Conservation (phyloP, 1,284 basidiomycete species). For the Amylostereum areolatum region DNA sequence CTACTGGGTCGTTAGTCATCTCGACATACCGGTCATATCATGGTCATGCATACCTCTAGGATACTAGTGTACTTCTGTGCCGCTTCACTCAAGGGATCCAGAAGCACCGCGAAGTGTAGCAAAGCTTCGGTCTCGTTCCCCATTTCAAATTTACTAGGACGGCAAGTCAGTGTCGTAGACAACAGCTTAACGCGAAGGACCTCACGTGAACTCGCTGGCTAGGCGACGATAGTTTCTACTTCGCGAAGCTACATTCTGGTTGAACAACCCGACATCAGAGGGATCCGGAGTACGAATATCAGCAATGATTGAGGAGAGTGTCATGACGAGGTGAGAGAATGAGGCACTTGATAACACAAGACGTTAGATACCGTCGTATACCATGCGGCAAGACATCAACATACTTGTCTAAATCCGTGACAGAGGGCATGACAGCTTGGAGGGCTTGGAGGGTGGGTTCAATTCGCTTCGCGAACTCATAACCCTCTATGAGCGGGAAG, state of each 20-base stretch:
- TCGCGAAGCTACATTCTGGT: conserved; percentile 49
- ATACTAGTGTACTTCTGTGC: conserved; percentile 85
- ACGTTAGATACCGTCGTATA: not conserved
- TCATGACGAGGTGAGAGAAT: conserved; percentile 55
- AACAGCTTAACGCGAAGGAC: not conserved
- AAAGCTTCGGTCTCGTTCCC: conserved; percentile 66
- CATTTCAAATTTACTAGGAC: conserved; percentile 55
- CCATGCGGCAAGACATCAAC: conserved; percentile 14
- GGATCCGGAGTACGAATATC: conserved; percentile 63
- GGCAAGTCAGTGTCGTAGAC: not conserved
- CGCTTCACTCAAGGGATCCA: conserved; percentile 83
- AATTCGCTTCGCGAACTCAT: conserved; percentile 68
- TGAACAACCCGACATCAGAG: conserved; percentile 69
- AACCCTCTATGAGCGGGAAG: conserved; percentile 61
- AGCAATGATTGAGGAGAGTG: conserved; percentile 67
- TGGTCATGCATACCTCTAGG: conserved; percentile 45
- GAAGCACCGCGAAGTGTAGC: conserved; percentile 67
- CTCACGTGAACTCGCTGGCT: conserved; percentile 58
- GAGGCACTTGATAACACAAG: conserved; percentile 33
- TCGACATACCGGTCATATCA: too few relatives aligned
- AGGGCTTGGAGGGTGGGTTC: conserved; percentile 65
- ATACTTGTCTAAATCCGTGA: conserved; percentile 35
- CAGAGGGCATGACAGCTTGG: conserved; percentile 39
- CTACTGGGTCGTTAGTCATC: conserved; percentile 21
- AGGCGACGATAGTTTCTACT: conserved; percentile 55